Evolutionary conservation across 768 basidiomycete genomes (phyloP).

Genomic region (Boletus rubropictus): DNA sequence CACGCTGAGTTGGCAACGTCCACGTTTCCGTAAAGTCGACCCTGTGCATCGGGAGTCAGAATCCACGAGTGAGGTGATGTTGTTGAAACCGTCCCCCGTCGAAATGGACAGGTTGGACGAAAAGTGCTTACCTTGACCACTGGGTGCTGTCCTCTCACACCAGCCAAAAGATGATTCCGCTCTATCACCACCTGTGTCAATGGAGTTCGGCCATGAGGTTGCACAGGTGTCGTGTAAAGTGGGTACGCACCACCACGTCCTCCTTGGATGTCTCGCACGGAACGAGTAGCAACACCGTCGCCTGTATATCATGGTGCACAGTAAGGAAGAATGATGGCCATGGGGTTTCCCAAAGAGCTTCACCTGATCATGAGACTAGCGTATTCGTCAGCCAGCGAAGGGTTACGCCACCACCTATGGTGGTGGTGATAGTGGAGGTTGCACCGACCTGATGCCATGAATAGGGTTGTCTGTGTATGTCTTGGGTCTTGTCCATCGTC

Average conservation of each 20-base stretch:
- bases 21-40: conserved; percentile 65
- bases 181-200: conserved; percentile 62
- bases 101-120: not conserved
- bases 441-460: conserved; percentile 81
- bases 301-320: conserved; percentile 37
- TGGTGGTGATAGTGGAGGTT: not conserved
- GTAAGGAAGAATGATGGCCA: conserved; percentile 16
- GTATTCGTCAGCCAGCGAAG: conserved; percentile 12
- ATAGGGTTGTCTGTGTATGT: conserved; percentile 43
- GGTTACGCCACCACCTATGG: conserved; percentile 15
- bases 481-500: conserved; percentile 24
- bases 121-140: conserved; percentile 57
- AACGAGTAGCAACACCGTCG: conserved; percentile 69
- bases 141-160: conserved; percentile 62
- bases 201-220: not conserved
- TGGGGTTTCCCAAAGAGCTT: conserved; percentile 14
- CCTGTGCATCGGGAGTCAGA: conserved; percentile 37
- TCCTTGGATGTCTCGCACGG: conserved; percentile 67
- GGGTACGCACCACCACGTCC: conserved; percentile 54
- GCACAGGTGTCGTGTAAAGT: not conserved
- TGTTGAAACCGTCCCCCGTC: not conserved
- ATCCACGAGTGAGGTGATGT: not conserved
- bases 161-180: conserved; percentile 63
- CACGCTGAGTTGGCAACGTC: conserved; percentile 64
- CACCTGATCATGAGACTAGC: conserved; percentile 82